These are phyloP conservation scores for Epichloe sylvatica DNA, from an alignment of 2,329 filamentous ascomycete species.

Conservation along the genomic window DNA sequence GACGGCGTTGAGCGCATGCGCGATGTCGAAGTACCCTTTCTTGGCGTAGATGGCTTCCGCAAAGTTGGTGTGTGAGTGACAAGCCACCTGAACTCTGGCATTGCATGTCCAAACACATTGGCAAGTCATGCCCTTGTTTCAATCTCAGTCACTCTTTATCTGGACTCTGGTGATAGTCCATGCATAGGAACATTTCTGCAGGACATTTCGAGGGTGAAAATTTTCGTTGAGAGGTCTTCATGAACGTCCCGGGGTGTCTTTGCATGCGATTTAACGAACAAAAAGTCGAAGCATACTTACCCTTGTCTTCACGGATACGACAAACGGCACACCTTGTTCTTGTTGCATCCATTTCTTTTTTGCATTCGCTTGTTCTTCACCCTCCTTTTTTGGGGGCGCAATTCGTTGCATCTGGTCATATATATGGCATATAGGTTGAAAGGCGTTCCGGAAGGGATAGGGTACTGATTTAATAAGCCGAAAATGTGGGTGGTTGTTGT, in stretches of 20 bases:
- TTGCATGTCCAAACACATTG: neutral
- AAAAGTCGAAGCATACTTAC: neutral
- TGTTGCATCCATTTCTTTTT: neutral
- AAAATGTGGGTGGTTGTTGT: neutral
- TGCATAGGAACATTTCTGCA: neutral
- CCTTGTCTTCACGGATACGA: neutral
- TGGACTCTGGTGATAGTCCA: neutral
- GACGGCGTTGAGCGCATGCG: slow-evolving; percentile 55
- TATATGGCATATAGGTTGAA: neutral
- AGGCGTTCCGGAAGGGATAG: neutral
- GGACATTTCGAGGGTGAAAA: neutral
- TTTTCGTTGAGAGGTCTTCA: neutral
- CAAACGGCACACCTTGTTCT: neutral
- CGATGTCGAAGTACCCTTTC: slow-evolving; percentile 46
- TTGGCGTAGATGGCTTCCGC: slow-evolving; percentile 29
- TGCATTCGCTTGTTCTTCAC: no score
- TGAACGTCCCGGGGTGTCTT: neutral
- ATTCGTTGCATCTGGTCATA: neutral
- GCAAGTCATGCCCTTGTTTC: neutral
- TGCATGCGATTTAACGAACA: neutral
- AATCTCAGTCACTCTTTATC: neutral
- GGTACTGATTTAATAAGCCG: neutral
- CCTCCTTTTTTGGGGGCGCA: neutral
- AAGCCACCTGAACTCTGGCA: neutral
- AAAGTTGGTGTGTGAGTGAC: neutral